These are phyloP conservation scores for Hortiboletus campestris DNA, from an alignment of 768 basidiomycete genomes.

Conservation along the genomic window DNA sequence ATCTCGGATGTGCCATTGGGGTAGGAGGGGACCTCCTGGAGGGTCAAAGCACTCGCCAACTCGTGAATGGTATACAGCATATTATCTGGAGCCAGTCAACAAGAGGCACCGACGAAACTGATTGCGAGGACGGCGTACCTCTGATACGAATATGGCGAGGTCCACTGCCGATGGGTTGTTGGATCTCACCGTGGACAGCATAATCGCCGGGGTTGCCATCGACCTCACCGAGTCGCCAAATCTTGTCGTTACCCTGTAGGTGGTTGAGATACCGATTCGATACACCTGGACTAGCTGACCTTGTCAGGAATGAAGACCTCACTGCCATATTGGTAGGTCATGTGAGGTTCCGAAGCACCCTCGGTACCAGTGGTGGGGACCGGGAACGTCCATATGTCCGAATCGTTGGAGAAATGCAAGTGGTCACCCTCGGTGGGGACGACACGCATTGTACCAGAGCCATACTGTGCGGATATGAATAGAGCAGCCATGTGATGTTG, in stretches of 20 bases:
- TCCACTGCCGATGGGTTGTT: constrained; percentile 61
- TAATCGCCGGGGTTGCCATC: constrained; percentile 43
- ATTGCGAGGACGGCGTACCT: constrained; percentile 19
- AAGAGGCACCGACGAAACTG: background rate
- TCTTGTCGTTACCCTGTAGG: constrained; percentile 59
- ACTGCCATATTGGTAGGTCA: constrained; percentile 51
- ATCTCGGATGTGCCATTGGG: constrained; percentile 52
- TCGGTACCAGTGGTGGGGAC: constrained; percentile 29
- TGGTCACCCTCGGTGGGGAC: constrained; percentile 44
- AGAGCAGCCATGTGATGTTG: too few species aligned
- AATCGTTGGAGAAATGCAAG: constrained; percentile 32
- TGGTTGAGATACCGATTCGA: background rate
- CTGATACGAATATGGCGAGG: constrained; percentile 51
- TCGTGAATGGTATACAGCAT: constrained; percentile 56
- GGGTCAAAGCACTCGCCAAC: constrained; percentile 52
- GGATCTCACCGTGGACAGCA: constrained; percentile 58
- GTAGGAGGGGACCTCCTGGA: constrained; percentile 47
- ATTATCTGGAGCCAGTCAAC: constrained; percentile 36
- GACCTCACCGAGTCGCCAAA: constrained; percentile 57
- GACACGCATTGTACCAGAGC: constrained; percentile 52
- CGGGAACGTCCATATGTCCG: constrained; percentile 55
- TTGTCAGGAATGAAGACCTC: constrained; percentile 68
- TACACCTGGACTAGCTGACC: constrained; percentile 34
- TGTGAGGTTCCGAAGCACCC: constrained; percentile 60
- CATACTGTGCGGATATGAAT: constrained; percentile 39